Percentiles rank a stretch among this genome's conserved stretches.
Conservation (phyloP, 1,284 basidiomycete genomes). For the Butyriboletus appendiculatus region DNA sequence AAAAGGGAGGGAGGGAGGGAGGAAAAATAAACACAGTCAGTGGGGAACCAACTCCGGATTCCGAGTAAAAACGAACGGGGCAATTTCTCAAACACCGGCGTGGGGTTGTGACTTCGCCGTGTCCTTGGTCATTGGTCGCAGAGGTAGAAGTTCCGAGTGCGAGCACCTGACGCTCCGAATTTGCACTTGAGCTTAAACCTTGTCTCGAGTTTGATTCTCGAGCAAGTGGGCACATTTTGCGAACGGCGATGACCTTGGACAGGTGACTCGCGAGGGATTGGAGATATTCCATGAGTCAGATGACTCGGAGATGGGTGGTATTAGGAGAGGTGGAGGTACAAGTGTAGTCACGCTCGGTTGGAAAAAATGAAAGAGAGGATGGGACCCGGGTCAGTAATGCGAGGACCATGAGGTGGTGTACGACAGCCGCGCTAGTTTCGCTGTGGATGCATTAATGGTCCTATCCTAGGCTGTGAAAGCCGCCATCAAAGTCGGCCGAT, state of each 20-base stretch:
- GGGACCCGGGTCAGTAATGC: neutral
- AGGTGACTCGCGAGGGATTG: constrained; percentile 19
- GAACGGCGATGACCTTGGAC: constrained; percentile 26
- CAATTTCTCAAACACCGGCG: constrained; percentile 12
- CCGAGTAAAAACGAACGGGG: constrained; percentile 11
- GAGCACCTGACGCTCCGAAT: constrained; percentile 7
- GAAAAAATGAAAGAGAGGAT: neutral
- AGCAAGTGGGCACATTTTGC: constrained; percentile 12
- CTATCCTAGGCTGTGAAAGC: constrained; percentile 5
- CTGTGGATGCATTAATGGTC: constrained; percentile 25
- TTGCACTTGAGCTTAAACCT: constrained; percentile 13
- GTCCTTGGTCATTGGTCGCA: neutral
- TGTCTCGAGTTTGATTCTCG: constrained; percentile 16
- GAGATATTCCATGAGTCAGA: constrained; percentile 27
- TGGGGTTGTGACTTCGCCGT: neutral
- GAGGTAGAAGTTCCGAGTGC: constrained; percentile 13
- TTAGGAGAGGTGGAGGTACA: neutral
- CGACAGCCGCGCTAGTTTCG: constrained; percentile 22
- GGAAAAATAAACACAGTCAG: neutral
- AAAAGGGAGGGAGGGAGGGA: too few relatives aligned
- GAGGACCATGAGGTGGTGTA: constrained; percentile 19
- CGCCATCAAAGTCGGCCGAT: constrained; percentile 14
- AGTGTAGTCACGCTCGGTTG: neutral
- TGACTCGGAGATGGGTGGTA: neutral
- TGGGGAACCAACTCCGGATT: neutral